Percentiles rank a stretch among this genome's conserved stretches.
phyloP scores from a whole-genome alignment of 139 green algal species.

The Volvox africanus region DNA sequence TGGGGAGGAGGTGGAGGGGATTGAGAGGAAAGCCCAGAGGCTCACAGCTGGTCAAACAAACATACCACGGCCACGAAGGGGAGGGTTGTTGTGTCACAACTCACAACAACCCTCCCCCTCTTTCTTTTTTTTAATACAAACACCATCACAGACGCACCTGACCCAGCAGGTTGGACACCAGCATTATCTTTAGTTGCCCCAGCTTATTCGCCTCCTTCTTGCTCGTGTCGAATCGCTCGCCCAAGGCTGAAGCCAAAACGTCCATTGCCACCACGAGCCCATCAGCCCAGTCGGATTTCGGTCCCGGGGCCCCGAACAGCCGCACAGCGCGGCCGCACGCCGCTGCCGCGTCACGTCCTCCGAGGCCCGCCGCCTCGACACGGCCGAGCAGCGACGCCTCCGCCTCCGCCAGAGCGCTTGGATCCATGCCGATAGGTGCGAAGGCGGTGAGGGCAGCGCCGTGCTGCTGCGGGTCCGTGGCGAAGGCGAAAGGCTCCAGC shows the following conservation, averaged over 20 bases:
- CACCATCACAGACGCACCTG: neutral
- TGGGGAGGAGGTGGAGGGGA: neutral
- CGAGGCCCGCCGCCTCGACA: neutral
- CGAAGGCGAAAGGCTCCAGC: constrained; percentile 18
- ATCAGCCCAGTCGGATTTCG: constrained; percentile 8
- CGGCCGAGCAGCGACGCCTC: neutral
- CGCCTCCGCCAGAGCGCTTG: neutral
- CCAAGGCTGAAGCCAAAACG: neutral
- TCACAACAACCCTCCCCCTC: no score
- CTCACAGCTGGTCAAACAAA: no score
- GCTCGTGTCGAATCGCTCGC: neutral
- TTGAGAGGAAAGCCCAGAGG: neutral
- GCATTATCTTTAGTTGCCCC: neutral
- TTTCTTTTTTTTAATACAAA: no score
- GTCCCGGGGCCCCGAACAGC: constrained; percentile 13
- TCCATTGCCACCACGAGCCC: constrained; percentile 34
- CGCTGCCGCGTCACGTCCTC: neutral
- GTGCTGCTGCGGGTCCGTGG: neutral
- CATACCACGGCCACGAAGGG: no score
- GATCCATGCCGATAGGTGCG: neutral
- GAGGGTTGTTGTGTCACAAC: no score
- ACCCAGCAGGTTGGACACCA: constrained; percentile 40
- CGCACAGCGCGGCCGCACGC: neutral
- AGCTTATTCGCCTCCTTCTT: constrained; percentile 8
- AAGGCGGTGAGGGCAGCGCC: neutral